Evolutionary conservation across 352 stramenopile genomes (phyloP).

Genomic region (Ochromonadaceae sp.): DNA sequence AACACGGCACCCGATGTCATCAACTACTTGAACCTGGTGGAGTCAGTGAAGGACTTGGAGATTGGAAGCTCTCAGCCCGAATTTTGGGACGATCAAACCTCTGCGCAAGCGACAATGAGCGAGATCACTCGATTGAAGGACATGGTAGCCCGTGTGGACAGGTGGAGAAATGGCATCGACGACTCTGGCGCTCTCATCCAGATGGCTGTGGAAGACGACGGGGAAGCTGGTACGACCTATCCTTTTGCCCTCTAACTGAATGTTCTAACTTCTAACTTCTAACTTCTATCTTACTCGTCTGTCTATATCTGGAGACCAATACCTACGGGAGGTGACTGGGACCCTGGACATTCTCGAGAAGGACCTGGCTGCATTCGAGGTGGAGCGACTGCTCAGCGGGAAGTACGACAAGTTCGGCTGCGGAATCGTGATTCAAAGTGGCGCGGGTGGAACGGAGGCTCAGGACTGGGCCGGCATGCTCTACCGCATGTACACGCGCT

Average conservation of each 20-base stretch:
- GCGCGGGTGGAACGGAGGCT: conserved; percentile 75
- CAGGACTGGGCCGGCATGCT: conserved; percentile 90
- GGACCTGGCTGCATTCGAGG: conserved; percentile 30
- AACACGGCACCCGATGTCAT: too few relatives aligned
- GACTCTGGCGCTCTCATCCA: neutral
- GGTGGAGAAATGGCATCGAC: neutral
- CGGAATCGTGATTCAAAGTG: conserved; percentile 34
- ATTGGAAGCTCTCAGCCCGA: neutral
- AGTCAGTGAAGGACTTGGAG: neutral
- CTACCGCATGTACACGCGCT: conserved; percentile 79
- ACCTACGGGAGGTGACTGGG: neutral
- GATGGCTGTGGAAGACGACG: neutral
- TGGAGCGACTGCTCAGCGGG: conserved; percentile 27
- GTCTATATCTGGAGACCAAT: neutral
- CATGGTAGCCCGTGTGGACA: neutral
- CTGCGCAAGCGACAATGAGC: neutral
- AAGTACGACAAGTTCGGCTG: conserved; percentile 33
- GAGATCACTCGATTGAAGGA: neutral
- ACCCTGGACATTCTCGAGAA: conserved; percentile 5
- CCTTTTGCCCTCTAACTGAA: too few relatives aligned
- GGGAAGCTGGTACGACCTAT: neutral
- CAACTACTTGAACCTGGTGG: too few relatives aligned
- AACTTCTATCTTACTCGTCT: neutral
- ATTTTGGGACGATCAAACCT: neutral
- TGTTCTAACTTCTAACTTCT: too few relatives aligned